Percentiles rank a stretch among this genome's conserved stretches.
Evolutionary conservation across 805 yeast species (phyloP).

Genomic region (Saccharomycopsis fodiens): DNA sequence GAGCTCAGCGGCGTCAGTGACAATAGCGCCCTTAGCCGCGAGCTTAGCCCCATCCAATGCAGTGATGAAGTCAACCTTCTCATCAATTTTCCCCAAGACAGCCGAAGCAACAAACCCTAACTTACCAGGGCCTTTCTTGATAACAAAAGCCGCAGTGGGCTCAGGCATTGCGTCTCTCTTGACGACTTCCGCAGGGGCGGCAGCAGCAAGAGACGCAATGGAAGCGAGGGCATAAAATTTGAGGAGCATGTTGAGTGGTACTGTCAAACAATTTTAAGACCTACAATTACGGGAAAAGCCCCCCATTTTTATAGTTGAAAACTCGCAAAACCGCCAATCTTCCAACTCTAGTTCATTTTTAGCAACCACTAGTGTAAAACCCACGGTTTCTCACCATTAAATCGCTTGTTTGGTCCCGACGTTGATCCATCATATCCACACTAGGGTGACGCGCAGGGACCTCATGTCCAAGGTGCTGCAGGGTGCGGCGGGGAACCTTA

Average conservation of each 20-base stretch:
- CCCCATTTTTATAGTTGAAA: too few relatives aligned
- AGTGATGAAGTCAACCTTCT: constrained; percentile 3
- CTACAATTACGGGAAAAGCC: too few relatives aligned
- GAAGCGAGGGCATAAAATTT: background rate
- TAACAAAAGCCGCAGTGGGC: background rate
- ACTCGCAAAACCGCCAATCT: too few relatives aligned
- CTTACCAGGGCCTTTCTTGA: constrained; percentile 7
- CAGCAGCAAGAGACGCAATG: background rate
- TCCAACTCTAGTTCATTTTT: too few relatives aligned
- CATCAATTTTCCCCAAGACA: background rate
- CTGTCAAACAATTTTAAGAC: too few relatives aligned
- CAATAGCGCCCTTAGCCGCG: constrained; percentile 2
- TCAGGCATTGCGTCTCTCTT: background rate
- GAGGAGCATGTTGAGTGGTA: background rate
- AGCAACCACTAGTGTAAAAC: too few relatives aligned
- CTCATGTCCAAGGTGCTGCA: too few relatives aligned
- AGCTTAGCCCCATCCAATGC: constrained; percentile 1
- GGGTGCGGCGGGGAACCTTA: too few relatives aligned
- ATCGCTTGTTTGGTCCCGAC: too few relatives aligned
- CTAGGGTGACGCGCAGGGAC: too few relatives aligned
- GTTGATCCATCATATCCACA: too few relatives aligned
- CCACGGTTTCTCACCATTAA: too few relatives aligned
- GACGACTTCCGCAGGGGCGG: background rate
- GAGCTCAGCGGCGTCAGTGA: constrained; percentile 3
- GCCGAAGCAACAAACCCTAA: constrained; percentile 6